Percentiles rank a stretch among this genome's conserved stretches.
phyloP scores from a whole-genome alignment of 2,329 filamentous ascomycete genomes.

The Phialophora expanda region DNA sequence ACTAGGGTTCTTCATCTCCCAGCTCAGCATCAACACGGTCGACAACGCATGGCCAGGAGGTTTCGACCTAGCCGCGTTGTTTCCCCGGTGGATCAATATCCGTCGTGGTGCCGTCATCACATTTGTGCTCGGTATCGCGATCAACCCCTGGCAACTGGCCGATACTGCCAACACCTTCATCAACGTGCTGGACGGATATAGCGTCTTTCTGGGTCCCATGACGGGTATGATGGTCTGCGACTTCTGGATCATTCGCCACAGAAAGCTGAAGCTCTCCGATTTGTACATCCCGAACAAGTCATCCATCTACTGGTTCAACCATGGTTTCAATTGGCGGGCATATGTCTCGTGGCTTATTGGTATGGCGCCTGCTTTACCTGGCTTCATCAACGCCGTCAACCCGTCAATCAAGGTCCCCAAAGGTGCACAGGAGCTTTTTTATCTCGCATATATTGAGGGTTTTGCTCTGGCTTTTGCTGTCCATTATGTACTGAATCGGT shows the following conservation, averaged over 20 bases:
- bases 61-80: constrained; percentile 60
- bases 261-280: constrained; percentile 25
- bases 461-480: constrained; percentile 20
- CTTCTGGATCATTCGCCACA: constrained; percentile 34
- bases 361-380: constrained; percentile 63
- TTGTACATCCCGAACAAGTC: constrained; percentile 34
- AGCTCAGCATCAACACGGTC: constrained; percentile 59
- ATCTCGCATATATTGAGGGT: constrained; percentile 22
- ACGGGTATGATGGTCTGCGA: constrained; percentile 36
- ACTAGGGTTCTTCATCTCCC: constrained; percentile 50
- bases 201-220: constrained; percentile 62
- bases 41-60: constrained; percentile 60
- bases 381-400: constrained; percentile 64
- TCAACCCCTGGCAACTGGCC: constrained; percentile 64
- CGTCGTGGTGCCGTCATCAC: constrained; percentile 17
- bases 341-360: constrained; percentile 62
- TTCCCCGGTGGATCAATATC: constrained; percentile 62
- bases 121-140: constrained; percentile 17
- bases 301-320: constrained; percentile 31
- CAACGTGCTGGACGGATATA: constrained; percentile 69
- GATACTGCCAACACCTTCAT: constrained; percentile 63
- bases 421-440: constrained; percentile 21
- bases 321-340: constrained; percentile 66
- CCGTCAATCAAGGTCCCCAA: constrained; percentile 63
- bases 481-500: constrained; percentile 19